Evolutionary conservation across 2,329 filamentous ascomycete genomes (phyloP), one percentile per base, ranked within the genome.

Genomic region (Cryoendolithus antarcticus): DNA sequence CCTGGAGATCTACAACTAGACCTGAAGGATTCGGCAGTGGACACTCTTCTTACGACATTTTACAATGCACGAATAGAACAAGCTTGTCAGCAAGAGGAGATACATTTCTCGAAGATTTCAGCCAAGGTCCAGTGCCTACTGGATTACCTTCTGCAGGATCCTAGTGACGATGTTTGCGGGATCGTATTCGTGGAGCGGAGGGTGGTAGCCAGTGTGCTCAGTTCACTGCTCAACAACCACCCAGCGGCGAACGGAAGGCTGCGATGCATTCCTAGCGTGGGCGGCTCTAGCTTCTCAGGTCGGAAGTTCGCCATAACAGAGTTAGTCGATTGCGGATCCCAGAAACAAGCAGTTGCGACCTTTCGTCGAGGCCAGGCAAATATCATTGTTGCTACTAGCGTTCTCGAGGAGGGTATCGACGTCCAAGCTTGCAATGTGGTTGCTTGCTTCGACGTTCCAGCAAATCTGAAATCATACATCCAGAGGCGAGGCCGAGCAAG

Each of bases 401-500:
- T 73, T 1, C 57, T 75, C 3, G 71, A 75, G 52, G 72, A 75
- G 54, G 71, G 72, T 0, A 70, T 77, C 24, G 73, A 76, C 45
- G 59, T 76, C 1, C 67, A 69, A 10, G 68, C 69, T 4, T 80
- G 76, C 45, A 72, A 76, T 47, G 48, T 76, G 12, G 75, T 80
- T 0, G 63, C 80, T 8, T 77, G 74, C 44, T 80, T 74, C 49
- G 69, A 79, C 45, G 62, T 63, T 21, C 75, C 75, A 0, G 62
- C 63, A 11, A 77, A 75, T 43, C 53, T 80, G 29, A 75, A 74
- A 42, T 74, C 74, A 1, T 80, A 75, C 47, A 63, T 80, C 4
- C 77, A 81, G 50, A 63, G 76, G 32, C 65, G 77, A 15, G 77
- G 77, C 2, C 64, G 77, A 45, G 76, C 77, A 11, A 66, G 77